These are phyloP conservation scores for Penicillium expansum DNA, from an alignment of 2,329 filamentous ascomycete species.

Conservation along the genomic window DNA sequence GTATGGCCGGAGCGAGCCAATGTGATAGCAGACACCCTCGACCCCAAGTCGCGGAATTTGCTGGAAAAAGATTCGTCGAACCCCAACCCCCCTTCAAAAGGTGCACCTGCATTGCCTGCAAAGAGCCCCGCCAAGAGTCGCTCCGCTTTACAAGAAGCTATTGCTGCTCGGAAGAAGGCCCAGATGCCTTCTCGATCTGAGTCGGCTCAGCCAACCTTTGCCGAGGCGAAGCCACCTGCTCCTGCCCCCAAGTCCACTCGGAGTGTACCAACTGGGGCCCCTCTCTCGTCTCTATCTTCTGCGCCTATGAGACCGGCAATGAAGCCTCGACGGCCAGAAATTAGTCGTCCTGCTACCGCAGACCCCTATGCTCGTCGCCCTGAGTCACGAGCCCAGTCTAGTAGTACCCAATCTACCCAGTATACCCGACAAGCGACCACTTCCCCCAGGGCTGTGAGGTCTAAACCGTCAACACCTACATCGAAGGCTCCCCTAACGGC, in stretches of 20 bases:
- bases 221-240: conserved; percentile 39
- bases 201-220: conserved; percentile 56
- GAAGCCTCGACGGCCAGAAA: conserved; percentile 38
- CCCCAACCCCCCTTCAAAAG: conserved; percentile 40
- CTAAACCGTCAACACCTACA: conserved; percentile 34
- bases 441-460: conserved; percentile 25
- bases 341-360: conserved; percentile 36
- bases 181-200: conserved; percentile 54
- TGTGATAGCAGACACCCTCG: conserved; percentile 72
- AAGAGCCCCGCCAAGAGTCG: conserved; percentile 29
- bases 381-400: conserved; percentile 46
- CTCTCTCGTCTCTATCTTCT: conserved; percentile 51
- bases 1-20: conserved; percentile 78
- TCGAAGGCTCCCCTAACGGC: conserved; percentile 26
- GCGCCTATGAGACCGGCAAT: conserved; percentile 55
- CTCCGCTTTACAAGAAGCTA: conserved; percentile 71
- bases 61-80: conserved; percentile 83
- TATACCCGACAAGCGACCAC: conserved; percentile 14
- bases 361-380: conserved; percentile 38
- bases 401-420: conserved; percentile 12
- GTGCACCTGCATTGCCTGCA: conserved; percentile 15
- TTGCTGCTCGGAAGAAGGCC: conserved; percentile 75
- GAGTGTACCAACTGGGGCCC: conserved; percentile 37
- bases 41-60: conserved; percentile 72
- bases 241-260: conserved; percentile 36